A percentile compares a stretch with the other conserved stretches of the same genome.
Evolutionary conservation across 352 stramenopile species (phyloP).

Genomic region (Thalassiosira sp.): DNA sequence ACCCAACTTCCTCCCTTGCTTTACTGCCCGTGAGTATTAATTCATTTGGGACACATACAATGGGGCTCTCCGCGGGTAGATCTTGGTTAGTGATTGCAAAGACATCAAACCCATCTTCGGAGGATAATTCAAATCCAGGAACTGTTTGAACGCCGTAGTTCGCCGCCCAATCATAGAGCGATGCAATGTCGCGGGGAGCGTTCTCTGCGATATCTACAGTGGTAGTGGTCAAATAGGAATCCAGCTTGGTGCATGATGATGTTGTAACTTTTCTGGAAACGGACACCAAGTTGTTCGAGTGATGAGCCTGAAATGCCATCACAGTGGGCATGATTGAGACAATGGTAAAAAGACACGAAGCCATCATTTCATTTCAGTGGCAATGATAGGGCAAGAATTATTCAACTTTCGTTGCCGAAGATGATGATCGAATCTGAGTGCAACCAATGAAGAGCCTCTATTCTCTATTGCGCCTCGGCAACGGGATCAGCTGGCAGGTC

Average conservation of each 20-base stretch:
- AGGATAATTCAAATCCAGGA: constrained; percentile 41
- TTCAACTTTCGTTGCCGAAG: no score
- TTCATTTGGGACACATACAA: constrained; percentile 41
- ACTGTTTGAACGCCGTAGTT: constrained; percentile 46
- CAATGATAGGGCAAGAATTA: no score
- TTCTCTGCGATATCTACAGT: neutral
- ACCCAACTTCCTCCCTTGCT: constrained; percentile 39
- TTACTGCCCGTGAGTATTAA: constrained; percentile 45
- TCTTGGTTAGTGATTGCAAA: constrained; percentile 26
- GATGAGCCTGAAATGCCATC: neutral
- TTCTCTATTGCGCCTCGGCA: no score
- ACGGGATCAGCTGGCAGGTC: no score
- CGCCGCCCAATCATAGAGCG: constrained; percentile 50
- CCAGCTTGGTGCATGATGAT: neutral
- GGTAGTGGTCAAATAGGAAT: no score
- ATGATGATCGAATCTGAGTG: no score
- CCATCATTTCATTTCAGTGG: no score
- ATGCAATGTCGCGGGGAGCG: constrained; percentile 36
- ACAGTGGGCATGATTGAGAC: neutral
- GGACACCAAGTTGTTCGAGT: no score
- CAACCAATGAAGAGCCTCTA: no score
- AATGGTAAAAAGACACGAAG: neutral
- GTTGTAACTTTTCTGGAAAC: neutral
- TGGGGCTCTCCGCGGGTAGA: constrained; percentile 26
- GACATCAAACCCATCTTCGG: constrained; percentile 21